Evolutionary conservation across 2,329 filamentous ascomycete species (phyloP).

Genomic region (Neofusicoccum ribis): DNA sequence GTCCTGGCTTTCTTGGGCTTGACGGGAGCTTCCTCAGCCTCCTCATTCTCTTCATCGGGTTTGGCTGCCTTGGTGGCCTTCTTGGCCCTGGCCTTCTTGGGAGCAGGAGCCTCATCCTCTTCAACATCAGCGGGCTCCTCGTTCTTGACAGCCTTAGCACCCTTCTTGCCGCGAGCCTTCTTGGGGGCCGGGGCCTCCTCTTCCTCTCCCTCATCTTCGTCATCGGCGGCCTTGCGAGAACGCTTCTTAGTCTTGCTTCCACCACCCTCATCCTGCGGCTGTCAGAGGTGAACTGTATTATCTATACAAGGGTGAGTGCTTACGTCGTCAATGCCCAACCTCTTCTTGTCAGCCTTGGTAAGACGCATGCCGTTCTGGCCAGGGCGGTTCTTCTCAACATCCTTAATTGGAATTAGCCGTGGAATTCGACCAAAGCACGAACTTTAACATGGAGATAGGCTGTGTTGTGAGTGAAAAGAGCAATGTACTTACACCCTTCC

Average conservation of each 20-base stretch:
- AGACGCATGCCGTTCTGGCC: conserved; percentile 65
- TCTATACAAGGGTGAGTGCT: background rate
- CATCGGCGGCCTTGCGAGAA: conserved; percentile 31
- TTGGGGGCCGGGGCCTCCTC: conserved; percentile 33
- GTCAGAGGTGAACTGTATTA: background rate
- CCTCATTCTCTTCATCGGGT: conserved; percentile 18
- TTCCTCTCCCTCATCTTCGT: conserved; percentile 30
- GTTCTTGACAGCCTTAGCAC: conserved; percentile 24
- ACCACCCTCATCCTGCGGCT: conserved; percentile 24
- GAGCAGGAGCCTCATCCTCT: conserved; percentile 28
- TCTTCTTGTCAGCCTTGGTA: conserved; percentile 28
- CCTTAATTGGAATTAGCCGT: conserved; percentile 50
- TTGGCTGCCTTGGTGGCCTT: conserved; percentile 29
- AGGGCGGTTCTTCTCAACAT: conserved; percentile 70
- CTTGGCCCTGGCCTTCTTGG: conserved; percentile 31
- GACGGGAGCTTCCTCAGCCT: conserved; percentile 10
- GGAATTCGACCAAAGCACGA: conserved; percentile 26
- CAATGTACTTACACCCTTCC: conserved; percentile 71
- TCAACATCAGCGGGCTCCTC: conserved; percentile 24
- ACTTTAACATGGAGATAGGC: conserved; percentile 20
- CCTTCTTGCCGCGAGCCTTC: conserved; percentile 33
- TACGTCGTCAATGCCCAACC: conserved; percentile 29
- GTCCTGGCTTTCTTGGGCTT: conserved; percentile 22
- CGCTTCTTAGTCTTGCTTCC: conserved; percentile 43
- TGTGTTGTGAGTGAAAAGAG: conserved; percentile 1